phyloP scores from a whole-genome alignment of 148 eudicot species.

The Arbutus unedo region DNA sequence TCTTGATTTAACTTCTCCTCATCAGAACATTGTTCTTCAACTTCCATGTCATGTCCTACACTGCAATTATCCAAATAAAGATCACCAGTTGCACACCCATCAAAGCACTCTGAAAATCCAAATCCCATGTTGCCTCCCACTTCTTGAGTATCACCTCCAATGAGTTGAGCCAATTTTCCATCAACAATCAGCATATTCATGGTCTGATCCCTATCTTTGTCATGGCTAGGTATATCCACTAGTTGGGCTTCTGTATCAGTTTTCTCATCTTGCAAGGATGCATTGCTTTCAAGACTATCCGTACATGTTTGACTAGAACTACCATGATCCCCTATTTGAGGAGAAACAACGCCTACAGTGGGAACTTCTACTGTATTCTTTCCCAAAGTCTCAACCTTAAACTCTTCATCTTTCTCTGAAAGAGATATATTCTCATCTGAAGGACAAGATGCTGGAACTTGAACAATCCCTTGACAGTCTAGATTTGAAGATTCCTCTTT shows the following conservation, averaged over 20 bases:
- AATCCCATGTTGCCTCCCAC: slow-evolving; percentile 11
- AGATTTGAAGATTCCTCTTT: slow-evolving; percentile 12
- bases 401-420: slow-evolving; percentile 15
- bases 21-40: slow-evolving; percentile 18
- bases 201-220: slow-evolving; percentile 15
- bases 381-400: slow-evolving; percentile 10
- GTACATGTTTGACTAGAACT: background rate
- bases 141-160: slow-evolving; percentile 19
- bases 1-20: slow-evolving; percentile 20
- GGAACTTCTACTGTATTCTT: slow-evolving; percentile 10
- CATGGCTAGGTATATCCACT: slow-evolving; percentile 1
- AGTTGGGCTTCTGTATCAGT: slow-evolving; percentile 5
- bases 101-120: slow-evolving; percentile 21
- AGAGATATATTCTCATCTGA: slow-evolving; percentile 8
- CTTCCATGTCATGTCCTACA: slow-evolving; percentile 19
- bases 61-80: slow-evolving; percentile 16
- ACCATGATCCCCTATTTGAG: slow-evolving; percentile 11
- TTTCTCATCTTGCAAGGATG: slow-evolving; percentile 12
- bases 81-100: slow-evolving; percentile 18
- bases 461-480: slow-evolving; percentile 6
- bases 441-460: slow-evolving; percentile 8
- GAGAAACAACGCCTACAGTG: background rate
- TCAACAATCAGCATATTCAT: slow-evolving; percentile 10
- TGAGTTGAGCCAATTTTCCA: background rate
- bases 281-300: background rate